Base-by-base conservation (phyloP, 2,329 filamentous ascomycete genomes). In the Metarhizium album region DNA sequence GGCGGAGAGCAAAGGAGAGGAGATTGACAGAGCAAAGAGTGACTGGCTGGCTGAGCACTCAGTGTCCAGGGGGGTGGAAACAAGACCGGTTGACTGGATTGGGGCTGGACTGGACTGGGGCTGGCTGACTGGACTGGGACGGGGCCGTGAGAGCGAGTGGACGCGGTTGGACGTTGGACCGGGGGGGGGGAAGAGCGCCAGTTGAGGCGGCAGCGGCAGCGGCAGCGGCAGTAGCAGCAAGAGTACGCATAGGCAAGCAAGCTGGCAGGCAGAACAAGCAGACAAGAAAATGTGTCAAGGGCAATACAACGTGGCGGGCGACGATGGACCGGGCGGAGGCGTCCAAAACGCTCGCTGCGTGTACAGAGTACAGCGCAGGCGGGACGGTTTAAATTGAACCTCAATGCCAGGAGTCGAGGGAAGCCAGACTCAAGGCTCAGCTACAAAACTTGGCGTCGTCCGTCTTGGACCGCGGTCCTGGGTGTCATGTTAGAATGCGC, bases 1-100 rank as follows among this genome's bases (percentile, higher is more conserved):
- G 62, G 62, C 58, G 60, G 63, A 62, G 65, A 57, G 57, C 57
- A 57, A 57, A 59, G 53, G 55, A 57, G 55, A 55, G 50, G 54
- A 29, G 51, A 52, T 50, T 53, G 49, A 42, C 46, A 49, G 55
- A 46, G 42, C 42, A 33, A 46, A 48, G 49, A 47, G 33, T 31
- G 50, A 53, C 51, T 52, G 52, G 48, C 46, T 33, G 54, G 24
- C 27, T 45, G 48, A 52, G 33, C 27, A 42, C 37, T 47, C 16
- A n/a, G 37, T 9, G 42, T 40, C 46, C 29, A 45, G 45, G 57
- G 55, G 58, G 54, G 57, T 55, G 58, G 55, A 56, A 57, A 54
- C 55, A 59, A 56, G 42, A 45, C 47, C 27, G 22, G 31, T 33
- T 7, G 38, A 22, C 38, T 20, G 54, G 57, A 57, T 53, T 54